These are phyloP conservation scores for Priceomyces fermenticarens DNA, from an alignment of 805 yeast genomes.

Conservation along the genomic window DNA sequence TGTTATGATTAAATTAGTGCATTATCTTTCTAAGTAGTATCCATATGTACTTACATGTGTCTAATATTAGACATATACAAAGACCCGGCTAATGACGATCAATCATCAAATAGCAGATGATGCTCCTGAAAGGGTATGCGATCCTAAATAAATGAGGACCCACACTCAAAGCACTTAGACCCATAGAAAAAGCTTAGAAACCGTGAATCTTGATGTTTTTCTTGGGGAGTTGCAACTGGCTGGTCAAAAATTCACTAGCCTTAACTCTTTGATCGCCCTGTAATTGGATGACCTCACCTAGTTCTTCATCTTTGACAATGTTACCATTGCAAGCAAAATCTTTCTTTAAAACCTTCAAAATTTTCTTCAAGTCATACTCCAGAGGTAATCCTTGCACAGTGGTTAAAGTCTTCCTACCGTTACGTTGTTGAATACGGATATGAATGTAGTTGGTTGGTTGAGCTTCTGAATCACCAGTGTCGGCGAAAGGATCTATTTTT, in stretches of 20 bases:
- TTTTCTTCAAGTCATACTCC: slow-evolving; percentile 93
- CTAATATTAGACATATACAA: background rate
- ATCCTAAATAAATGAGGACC: background rate
- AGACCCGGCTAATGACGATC: too few relatives aligned
- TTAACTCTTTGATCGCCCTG: slow-evolving; percentile 99
- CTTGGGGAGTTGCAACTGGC: slow-evolving; percentile 86
- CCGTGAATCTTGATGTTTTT: slow-evolving; percentile 98
- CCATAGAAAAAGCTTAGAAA: slow-evolving; percentile 49
- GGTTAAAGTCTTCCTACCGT: slow-evolving; percentile 97
- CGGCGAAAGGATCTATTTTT: slow-evolving; percentile 90
- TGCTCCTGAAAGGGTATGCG: too few relatives aligned
- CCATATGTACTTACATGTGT: background rate
- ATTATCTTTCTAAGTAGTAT: too few relatives aligned
- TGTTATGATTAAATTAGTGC: too few relatives aligned
- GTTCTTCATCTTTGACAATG: slow-evolving; percentile 91
- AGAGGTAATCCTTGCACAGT: slow-evolving; percentile 97
- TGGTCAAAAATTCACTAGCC: slow-evolving; percentile 86
- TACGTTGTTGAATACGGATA: slow-evolving; percentile 98
- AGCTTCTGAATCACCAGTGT: slow-evolving; percentile 98
- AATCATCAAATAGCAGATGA: too few relatives aligned
- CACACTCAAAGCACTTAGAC: too few relatives aligned
- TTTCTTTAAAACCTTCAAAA: slow-evolving; percentile 89
- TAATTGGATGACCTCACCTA: slow-evolving; percentile 95
- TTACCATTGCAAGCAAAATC: slow-evolving; percentile 99
- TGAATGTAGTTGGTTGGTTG: slow-evolving; percentile 95